Base-by-base conservation (phyloP, 2,329 filamentous ascomycete species). In the Cladosporium sp. region DNA sequence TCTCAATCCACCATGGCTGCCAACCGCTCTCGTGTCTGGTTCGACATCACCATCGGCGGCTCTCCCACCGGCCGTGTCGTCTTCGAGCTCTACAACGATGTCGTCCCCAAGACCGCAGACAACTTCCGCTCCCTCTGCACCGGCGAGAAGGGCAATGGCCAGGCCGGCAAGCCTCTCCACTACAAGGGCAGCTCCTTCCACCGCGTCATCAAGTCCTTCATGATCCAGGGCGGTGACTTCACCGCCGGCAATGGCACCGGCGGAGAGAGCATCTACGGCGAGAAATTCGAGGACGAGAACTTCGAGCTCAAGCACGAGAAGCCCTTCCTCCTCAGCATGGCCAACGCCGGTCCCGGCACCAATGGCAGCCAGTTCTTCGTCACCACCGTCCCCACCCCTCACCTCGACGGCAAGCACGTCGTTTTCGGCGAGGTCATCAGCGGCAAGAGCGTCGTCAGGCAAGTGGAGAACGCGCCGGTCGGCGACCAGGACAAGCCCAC, bases 361-460 rank as follows among this genome's bases (percentile, higher is more conserved):
- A 99, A 99, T 69, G 93, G 93, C 65, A 95, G 88, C 44, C 93
- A 99, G 67, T 99, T 99, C 81, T 99, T 99, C 80, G 78, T 97
- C 63, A 99, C 93, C 43, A 97, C 93, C 13, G 89, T 96, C 24
- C 79, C 85, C n/a, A 97, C 93, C 12, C 91, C 90, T 42, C 93
- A 97, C 70, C 82, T 97, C 34, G 91, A 99, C 69, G 83, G 83
- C 68, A 99, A 99, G 79, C 92, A 99, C 73, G 93, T 97, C 41
- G 91, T 99, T 19, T 99, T 96, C 62, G 93, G 93, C 56, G 86
- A 96, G 68, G 92, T 97, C 50, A 80, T 96, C 64, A 87, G 85
- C 54, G 93, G 93, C 64, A 97, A 96, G 79, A 91, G 88, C 55
- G 76, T 96, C 32, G 82, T 97, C 29, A 86, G 93, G 57, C 84